Conservation (phyloP, 805 yeast species). For the Wickerhamiella sergipiensis region DNA sequence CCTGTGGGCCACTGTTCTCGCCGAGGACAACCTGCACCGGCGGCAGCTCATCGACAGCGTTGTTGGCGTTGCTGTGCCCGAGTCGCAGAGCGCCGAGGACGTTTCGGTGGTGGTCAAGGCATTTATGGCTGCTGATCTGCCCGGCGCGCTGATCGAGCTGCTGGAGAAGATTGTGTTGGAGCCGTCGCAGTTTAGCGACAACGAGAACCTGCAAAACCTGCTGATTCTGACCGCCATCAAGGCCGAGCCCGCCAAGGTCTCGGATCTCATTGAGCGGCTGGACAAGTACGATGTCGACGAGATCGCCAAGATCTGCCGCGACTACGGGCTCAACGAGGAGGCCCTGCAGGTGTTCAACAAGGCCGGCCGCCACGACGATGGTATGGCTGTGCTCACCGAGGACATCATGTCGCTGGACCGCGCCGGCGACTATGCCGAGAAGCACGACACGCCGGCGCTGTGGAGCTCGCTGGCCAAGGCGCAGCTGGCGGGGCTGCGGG, state of each 20-base stretch:
- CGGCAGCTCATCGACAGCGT: constrained; percentile 88
- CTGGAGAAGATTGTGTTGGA: constrained; percentile 92
- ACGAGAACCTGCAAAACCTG: constrained; percentile 87
- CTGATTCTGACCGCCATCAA: constrained; percentile 87
- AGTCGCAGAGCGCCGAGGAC: constrained; percentile 85
- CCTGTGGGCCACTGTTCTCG: constrained; percentile 71
- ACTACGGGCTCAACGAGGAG: constrained; percentile 79
- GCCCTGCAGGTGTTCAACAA: constrained; percentile 87
- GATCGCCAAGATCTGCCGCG: constrained; percentile 84
- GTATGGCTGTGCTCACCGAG: constrained; percentile 82
- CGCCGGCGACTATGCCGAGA: constrained; percentile 86
- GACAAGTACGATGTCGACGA: constrained; percentile 88
- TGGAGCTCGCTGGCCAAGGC: constrained; percentile 96
- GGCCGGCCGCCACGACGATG: constrained; percentile 61
- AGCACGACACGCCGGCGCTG: constrained; percentile 67
- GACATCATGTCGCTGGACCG: constrained; percentile 89
- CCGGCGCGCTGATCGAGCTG: constrained; percentile 83
- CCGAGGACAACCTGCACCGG: constrained; percentile 68
- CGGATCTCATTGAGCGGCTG: constrained; percentile 71
- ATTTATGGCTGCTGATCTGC: constrained; percentile 90
- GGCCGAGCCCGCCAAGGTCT: constrained; percentile 80
- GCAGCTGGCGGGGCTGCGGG: constrained; percentile 83
- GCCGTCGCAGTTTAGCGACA: constrained; percentile 94
- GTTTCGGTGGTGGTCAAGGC: constrained; percentile 91
- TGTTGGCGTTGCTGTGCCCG: constrained; percentile 93